phyloP scores from a whole-genome alignment of 495 filamentous ascomycete species.

The Xylaria grammica region DNA sequence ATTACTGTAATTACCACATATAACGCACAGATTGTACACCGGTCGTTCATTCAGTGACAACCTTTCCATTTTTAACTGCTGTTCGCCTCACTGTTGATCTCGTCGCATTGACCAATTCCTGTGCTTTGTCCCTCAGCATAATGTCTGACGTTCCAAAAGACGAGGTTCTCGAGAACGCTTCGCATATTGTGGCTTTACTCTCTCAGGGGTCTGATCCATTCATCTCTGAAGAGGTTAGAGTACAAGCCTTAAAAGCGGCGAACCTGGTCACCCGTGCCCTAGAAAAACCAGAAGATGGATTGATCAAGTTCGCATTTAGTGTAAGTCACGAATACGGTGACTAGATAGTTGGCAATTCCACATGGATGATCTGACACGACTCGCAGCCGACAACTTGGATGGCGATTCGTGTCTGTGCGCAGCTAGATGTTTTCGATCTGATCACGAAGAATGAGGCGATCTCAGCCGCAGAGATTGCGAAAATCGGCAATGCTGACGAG shows the following conservation, averaged over 20 bases:
- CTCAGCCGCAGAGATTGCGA: constrained; percentile 18
- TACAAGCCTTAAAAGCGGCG: constrained; percentile 10
- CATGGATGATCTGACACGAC: background rate
- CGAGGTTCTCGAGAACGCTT: constrained; percentile 15
- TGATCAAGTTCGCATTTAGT: constrained; percentile 23
- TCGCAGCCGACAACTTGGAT: constrained; percentile 16
- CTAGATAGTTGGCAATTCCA: background rate
- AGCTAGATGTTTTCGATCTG: constrained; percentile 20
- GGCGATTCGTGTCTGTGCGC: constrained; percentile 17
- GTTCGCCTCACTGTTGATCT: background rate
- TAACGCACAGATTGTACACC: background rate
- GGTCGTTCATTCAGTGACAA: background rate
- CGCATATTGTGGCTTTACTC: constrained; percentile 7
- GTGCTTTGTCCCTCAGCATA: background rate
- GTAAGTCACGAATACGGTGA: background rate
- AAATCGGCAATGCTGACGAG: constrained; percentile 12
- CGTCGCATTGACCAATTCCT: background rate
- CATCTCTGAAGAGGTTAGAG: constrained; percentile 16
- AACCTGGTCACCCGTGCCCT: constrained; percentile 8
- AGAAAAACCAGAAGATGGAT: constrained; percentile 21
- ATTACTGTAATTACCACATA: background rate
- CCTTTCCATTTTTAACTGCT: background rate
- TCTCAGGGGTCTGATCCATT: constrained; percentile 13
- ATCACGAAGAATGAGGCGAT: constrained; percentile 4
- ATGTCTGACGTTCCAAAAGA: constrained; percentile 1